These are phyloP conservation scores for Cardamine resedifolia DNA, from an alignment of 345 rosid genomes.

Conservation along the genomic window DNA sequence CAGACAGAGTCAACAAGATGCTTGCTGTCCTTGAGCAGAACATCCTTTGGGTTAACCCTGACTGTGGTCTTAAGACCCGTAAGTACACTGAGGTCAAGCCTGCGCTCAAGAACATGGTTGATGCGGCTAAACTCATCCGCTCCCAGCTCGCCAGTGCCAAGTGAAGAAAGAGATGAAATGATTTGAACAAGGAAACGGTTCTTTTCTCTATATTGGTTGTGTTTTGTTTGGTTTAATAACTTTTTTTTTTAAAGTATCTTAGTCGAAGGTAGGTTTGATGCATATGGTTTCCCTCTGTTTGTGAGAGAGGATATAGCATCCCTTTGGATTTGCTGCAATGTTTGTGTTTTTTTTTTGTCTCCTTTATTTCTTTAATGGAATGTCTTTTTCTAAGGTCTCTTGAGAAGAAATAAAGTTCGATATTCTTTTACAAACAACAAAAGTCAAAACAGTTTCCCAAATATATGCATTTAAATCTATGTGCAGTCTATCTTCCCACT, in stretches of 20 bases:
- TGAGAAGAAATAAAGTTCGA: slow-evolving; percentile 25
- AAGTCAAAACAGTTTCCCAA: not conserved
- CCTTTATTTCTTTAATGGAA: slow-evolving; percentile 22
- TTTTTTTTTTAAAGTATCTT: slow-evolving; percentile 1
- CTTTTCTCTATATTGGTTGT: slow-evolving; percentile 25
- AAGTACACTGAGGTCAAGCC: slow-evolving; percentile 92
- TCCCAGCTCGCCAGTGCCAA: slow-evolving; percentile 88
- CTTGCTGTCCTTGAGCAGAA: slow-evolving; percentile 91
- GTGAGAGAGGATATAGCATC: slow-evolving; percentile 15
- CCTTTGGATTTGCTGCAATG: slow-evolving; percentile 23
- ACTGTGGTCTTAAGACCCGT: slow-evolving; percentile 97
- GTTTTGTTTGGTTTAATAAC: slow-evolving; percentile 32
- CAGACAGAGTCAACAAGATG: slow-evolving; percentile 97
- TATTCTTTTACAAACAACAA: slow-evolving; percentile 26
- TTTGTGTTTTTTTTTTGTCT: slow-evolving; percentile 12
- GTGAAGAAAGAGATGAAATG: slow-evolving; percentile 45
- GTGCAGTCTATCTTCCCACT: too few relatives aligned
- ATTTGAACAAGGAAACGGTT: slow-evolving; percentile 4
- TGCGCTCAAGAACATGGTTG: slow-evolving; percentile 87
- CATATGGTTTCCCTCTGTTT: slow-evolving; percentile 27
- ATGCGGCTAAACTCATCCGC: slow-evolving; percentile 90
- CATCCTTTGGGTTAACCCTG: slow-evolving; percentile 99
- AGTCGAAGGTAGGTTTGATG: slow-evolving; percentile 34
- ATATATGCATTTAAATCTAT: not conserved
- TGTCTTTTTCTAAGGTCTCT: slow-evolving; percentile 25